Conservation (phyloP, 768 basidiomycete genomes). For the Russula sp. region DNA sequence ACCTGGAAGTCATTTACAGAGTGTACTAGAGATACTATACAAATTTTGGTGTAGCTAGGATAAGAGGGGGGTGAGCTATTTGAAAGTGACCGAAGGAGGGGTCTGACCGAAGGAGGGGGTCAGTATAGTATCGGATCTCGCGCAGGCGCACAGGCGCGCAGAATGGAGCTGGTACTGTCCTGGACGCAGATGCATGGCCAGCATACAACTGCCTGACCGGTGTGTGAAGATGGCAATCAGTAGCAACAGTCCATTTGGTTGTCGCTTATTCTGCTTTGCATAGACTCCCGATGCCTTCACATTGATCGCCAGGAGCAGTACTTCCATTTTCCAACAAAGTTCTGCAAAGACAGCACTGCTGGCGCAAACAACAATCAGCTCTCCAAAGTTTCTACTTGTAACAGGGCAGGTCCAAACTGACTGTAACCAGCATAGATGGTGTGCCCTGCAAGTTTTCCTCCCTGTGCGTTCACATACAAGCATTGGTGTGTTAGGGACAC, state of each 20-base stretch:
- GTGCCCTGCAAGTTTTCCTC: background rate
- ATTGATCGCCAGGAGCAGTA: slow-evolving; percentile 8
- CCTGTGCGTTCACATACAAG: background rate
- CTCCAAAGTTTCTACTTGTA: background rate
- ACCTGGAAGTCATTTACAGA: too few species aligned
- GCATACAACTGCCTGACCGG: background rate
- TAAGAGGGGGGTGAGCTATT: too few species aligned
- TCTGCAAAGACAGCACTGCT: slow-evolving; percentile 20
- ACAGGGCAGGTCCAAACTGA: too few species aligned
- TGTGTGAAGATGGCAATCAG: background rate
- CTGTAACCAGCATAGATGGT: slow-evolving; percentile 19
- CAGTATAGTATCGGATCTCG: slow-evolving; percentile 12
- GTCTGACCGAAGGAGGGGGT: too few species aligned
- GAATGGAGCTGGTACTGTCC: slow-evolving; percentile 2
- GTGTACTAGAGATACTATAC: too few species aligned
- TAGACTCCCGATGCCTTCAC: slow-evolving; percentile 19
- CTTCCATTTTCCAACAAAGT: slow-evolving; percentile 19
- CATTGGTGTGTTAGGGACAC: background rate
- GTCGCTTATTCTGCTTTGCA: slow-evolving; percentile 11
- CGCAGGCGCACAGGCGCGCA: background rate
- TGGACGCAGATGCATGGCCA: background rate
- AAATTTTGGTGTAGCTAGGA: too few species aligned
- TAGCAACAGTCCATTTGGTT: too few species aligned
- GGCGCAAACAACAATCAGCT: background rate
- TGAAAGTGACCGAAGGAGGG: too few species aligned